Evolutionary conservation across 2,329 filamentous ascomycete genomes (phyloP).

Genomic region (Ophioceras dolichostomum): DNA sequence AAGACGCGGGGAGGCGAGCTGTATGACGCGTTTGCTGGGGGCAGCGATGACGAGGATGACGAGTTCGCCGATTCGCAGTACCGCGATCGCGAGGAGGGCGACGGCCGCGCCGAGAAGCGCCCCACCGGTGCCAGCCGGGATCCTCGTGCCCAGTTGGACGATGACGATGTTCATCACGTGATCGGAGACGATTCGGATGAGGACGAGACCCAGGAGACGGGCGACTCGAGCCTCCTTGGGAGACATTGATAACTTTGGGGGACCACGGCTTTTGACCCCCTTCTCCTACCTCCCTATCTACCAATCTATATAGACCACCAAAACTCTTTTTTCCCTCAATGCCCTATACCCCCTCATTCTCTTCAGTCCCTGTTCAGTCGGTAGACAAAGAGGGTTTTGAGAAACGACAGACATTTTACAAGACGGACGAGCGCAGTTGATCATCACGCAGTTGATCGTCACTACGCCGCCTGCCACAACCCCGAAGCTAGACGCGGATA

Average conservation of each 20-base stretch:
- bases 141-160: constrained; percentile 13
- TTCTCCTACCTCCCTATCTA: no score
- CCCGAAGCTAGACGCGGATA: no score
- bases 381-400: no score
- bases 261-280: no score
- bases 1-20: constrained; percentile 69
- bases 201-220: constrained; percentile 13
- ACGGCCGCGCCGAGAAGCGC: constrained; percentile 6
- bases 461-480: no score
- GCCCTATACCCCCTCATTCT: no score
- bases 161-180: constrained; percentile 28
- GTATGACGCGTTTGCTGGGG: constrained; percentile 95
- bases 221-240: constrained; percentile 2
- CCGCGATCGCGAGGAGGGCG: constrained; percentile 13
- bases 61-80: constrained; percentile 30
- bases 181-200: constrained; percentile 34
- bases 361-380: no score
- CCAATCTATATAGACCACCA: no score
- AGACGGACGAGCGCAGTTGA: no score
- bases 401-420: no score
- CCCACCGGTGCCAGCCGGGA: constrained; percentile 14
- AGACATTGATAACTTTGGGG: neutral
- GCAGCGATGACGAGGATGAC: constrained; percentile 61
- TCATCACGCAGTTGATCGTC: no score
- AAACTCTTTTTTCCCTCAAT: no score